These are phyloP conservation scores for Leccinum obscurum DNA, from an alignment of 768 basidiomycete species.

Conservation along the genomic window DNA sequence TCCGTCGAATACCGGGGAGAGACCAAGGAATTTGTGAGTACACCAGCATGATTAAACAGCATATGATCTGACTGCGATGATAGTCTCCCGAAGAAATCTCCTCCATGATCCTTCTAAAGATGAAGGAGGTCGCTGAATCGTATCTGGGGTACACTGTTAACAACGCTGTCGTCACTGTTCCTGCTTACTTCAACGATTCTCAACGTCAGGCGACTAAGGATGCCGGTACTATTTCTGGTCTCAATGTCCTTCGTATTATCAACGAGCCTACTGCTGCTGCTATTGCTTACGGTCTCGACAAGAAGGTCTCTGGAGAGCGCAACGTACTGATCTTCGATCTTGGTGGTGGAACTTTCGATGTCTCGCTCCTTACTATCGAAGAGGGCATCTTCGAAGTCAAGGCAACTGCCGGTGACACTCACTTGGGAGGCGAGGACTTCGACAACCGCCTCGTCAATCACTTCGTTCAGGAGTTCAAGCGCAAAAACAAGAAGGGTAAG, in stretches of 20 bases:
- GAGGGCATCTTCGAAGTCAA: slow-evolving; percentile 99
- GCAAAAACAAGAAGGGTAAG: slow-evolving; percentile 93
- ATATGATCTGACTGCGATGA: slow-evolving; percentile 22
- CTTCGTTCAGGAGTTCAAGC: slow-evolving; percentile 96
- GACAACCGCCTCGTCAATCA: slow-evolving; percentile 98
- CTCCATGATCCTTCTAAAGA: slow-evolving; percentile 95
- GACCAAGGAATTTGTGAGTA: slow-evolving; percentile 85
- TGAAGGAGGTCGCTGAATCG: slow-evolving; percentile 98
- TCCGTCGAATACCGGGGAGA: slow-evolving; percentile 91
- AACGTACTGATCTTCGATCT: slow-evolving; percentile 99
- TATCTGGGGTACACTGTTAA: slow-evolving; percentile 83
- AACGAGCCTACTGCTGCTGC: slow-evolving; percentile 99
- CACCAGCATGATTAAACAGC: slow-evolving; percentile 1
- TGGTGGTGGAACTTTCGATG: slow-evolving; percentile 98
- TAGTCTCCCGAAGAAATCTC: slow-evolving; percentile 97
- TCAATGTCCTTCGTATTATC: slow-evolving; percentile 97
- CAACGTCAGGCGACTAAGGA: slow-evolving; percentile 99
- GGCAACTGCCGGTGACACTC: slow-evolving; percentile 97
- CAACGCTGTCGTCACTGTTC: slow-evolving; percentile 95
- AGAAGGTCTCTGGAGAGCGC: slow-evolving; percentile 85
- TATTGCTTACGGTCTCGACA: slow-evolving; percentile 98
- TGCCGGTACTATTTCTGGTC: slow-evolving; percentile 89
- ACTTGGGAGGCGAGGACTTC: slow-evolving; percentile 98
- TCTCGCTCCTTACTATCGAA: slow-evolving; percentile 93
- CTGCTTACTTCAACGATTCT: slow-evolving; percentile 99